phyloP scores from a whole-genome alignment of 257 asterid genomes.

The Petunia secreta region DNA sequence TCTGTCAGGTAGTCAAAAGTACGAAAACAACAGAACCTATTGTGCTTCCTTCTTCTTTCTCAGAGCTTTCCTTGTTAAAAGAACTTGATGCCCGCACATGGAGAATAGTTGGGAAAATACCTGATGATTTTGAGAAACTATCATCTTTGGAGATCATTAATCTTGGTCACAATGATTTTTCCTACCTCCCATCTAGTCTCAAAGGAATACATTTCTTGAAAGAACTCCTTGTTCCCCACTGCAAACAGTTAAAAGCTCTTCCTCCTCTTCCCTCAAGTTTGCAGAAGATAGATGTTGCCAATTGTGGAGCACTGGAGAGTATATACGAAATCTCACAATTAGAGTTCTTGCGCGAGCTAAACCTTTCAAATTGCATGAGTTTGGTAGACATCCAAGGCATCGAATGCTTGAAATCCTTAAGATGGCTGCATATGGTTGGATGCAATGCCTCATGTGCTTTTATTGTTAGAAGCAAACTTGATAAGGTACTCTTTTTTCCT shows the following conservation, averaged over 20 bases:
- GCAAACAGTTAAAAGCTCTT: slow-evolving; percentile 36
- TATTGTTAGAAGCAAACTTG: slow-evolving; percentile 24
- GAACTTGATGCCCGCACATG: slow-evolving; percentile 36
- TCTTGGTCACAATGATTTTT: slow-evolving; percentile 34
- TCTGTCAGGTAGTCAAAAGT: not conserved
- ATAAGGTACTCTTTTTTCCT: slow-evolving; percentile 32
- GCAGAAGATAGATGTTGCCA: slow-evolving; percentile 33
- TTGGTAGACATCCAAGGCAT: slow-evolving; percentile 38
- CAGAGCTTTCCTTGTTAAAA: slow-evolving; percentile 32
- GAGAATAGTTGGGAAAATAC: slow-evolving; percentile 36
- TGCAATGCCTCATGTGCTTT: slow-evolving; percentile 32
- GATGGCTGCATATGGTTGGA: slow-evolving; percentile 35
- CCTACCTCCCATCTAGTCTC: slow-evolving; percentile 39
- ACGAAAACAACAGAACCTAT: slow-evolving; percentile 15
- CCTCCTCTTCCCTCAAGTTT: slow-evolving; percentile 44
- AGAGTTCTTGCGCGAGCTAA: slow-evolving; percentile 31
- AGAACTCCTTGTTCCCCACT: slow-evolving; percentile 28
- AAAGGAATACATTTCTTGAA: slow-evolving; percentile 32
- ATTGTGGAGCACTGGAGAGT: slow-evolving; percentile 35
- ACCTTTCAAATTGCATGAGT: slow-evolving; percentile 39
- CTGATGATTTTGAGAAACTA: slow-evolving; percentile 40
- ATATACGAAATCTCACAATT: slow-evolving; percentile 31
- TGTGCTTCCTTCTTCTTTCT: slow-evolving; percentile 39
- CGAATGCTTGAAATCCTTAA: slow-evolving; percentile 39
- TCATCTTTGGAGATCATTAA: slow-evolving; percentile 31